Conservation (phyloP, 208 protist genomes). For the Leishmania tropica region DNA sequence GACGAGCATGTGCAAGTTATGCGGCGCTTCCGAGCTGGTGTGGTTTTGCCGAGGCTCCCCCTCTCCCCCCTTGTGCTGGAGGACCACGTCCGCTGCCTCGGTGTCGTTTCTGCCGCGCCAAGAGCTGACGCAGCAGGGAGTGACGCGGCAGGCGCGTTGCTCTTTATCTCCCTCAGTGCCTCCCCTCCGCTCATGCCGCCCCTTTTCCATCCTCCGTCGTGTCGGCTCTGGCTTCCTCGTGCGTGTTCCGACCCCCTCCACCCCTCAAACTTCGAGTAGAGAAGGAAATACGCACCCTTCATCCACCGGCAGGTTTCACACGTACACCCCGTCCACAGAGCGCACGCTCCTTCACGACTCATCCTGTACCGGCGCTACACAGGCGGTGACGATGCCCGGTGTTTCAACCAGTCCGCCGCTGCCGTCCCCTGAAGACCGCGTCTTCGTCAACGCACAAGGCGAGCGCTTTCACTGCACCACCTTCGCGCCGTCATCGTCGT, state of each 20-base stretch:
- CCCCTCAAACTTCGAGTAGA: background rate
- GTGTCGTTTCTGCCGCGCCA: background rate
- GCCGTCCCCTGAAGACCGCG: slow-evolving; percentile 22
- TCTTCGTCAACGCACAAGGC: slow-evolving; percentile 43
- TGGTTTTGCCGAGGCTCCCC: background rate
- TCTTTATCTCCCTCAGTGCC: background rate
- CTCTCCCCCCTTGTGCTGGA: background rate
- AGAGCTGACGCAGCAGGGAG: background rate
- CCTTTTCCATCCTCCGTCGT: background rate
- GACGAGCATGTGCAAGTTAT: background rate
- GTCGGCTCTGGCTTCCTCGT: background rate
- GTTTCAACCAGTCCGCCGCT: background rate
- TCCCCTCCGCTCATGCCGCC: background rate
- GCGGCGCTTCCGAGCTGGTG: background rate
- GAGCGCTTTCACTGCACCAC: slow-evolving; percentile 60
- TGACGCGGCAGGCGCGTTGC: background rate
- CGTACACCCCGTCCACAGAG: no score
- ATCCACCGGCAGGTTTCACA: background rate
- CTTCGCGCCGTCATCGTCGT: slow-evolving; percentile 30
- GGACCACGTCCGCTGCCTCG: background rate
- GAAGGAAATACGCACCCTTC: background rate
- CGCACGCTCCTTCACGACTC: background rate
- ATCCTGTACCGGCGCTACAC: background rate
- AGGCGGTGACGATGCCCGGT: background rate
- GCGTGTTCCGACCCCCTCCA: background rate